Base-by-base conservation (phyloP, 2,329 filamentous ascomycete genomes). In the Monosporascus sp. region DNA sequence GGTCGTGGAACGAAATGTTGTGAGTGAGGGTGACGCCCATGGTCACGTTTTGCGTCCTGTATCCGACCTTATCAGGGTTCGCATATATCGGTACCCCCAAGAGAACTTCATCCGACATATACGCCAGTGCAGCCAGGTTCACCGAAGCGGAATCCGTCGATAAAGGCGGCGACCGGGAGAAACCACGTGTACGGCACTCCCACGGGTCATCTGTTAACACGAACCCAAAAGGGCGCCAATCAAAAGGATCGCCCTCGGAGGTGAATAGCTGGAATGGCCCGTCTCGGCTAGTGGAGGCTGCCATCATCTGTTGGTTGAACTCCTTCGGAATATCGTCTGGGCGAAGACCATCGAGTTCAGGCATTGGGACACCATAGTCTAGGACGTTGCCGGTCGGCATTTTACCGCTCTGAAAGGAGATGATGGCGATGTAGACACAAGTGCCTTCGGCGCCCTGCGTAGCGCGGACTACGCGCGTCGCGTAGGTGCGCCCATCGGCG, bases 371-470 rank as follows among this genome's bases (percentile, higher is more conserved):
- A 16, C 17, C 3, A 41, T 41, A 41, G 9, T 17, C 19, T 17
- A 41, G 19, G 38, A 7, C 17, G 36, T 41, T 16, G 38, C 38
- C 17, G 14, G 38, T 16, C 17, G 38, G 14, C 17, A 19, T n/a
- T 19, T n/a, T 38, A 14, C 72, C 55, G 75, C 73, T 53, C 36
- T 56, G 56, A 48, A 56, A 60, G 6, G 56, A 55, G 7, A 60
- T 34, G 6, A 52, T 40, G 20, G 52, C 56, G 14, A 56, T 50
- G n/a, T 58, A 56, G 6, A 55, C 51, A 17, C 49, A 54, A 7
- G 22, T 20, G n/a, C 34, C 19, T 19, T 2, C n/a, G 37, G 26
- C 37, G 48, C 52, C 49, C 19, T 52, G 48, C 14, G 19, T 22
- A 3, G 54, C 57, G 16, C 52, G 52, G 3, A 61, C 57, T 2